Conservation (phyloP, 495 filamentous ascomycete species). For the Astrothelium subdiscretum region DNA sequence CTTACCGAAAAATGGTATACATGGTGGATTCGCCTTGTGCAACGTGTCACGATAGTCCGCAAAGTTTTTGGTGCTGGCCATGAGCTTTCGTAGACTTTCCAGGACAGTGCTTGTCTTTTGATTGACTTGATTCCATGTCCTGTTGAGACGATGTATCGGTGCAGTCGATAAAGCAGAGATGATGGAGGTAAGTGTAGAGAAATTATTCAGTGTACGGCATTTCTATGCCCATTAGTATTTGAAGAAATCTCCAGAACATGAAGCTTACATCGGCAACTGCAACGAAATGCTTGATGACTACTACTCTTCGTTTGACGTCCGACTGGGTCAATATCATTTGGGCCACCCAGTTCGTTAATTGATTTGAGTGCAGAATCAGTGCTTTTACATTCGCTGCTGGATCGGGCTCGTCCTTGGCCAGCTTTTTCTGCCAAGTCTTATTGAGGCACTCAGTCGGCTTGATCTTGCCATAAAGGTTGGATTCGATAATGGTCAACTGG, state of each 20-base stretch:
- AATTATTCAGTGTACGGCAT: constrained; percentile 91
- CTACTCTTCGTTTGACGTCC: constrained; percentile 88
- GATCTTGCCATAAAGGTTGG: constrained; percentile 86
- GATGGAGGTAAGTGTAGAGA: constrained; percentile 95
- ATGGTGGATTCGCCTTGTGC: constrained; percentile 86
- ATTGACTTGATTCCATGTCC: constrained; percentile 93
- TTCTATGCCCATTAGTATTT: constrained; percentile 44
- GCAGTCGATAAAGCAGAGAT: constrained; percentile 90
- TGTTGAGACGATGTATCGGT: constrained; percentile 81
- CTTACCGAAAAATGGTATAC: constrained; percentile 96
- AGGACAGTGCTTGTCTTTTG: constrained; percentile 65
- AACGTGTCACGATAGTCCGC: constrained; percentile 88
- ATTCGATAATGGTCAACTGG: constrained; percentile 94
- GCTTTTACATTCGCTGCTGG: constrained; percentile 91
- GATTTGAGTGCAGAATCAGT: constrained; percentile 93
- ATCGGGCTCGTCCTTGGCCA: constrained; percentile 68
- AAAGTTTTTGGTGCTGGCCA: constrained; percentile 98
- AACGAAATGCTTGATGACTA: constrained; percentile 98
- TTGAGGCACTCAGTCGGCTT: constrained; percentile 91
- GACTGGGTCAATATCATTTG: constrained; percentile 94
- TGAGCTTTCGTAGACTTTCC: constrained; percentile 83
- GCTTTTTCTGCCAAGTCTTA: constrained; percentile 97
- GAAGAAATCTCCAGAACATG: background rate
- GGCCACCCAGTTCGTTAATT: constrained; percentile 99
- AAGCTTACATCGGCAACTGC: constrained; percentile 77